Percentiles rank a stretch among this genome's conserved stretches.
Evolutionary conservation across 805 yeast species (phyloP).

Genomic region (Yueomyces sp.): DNA sequence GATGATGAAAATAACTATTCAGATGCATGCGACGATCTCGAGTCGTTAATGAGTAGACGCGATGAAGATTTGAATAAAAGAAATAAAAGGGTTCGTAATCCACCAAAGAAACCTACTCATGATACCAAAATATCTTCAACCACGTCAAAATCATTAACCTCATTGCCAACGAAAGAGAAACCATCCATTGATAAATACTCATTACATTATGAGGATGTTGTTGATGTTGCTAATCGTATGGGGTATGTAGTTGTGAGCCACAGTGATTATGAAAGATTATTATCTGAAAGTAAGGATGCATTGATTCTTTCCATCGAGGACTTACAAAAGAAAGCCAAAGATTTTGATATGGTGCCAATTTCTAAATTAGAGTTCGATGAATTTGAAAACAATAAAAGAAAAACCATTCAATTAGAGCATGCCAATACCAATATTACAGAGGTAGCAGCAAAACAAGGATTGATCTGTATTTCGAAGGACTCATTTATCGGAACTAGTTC

Average conservation of each 20-base stretch:
- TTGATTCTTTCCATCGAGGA: constrained; percentile 3
- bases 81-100: background rate
- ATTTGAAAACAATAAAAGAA: constrained; percentile 17
- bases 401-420: constrained; percentile 2
- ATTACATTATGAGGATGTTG: constrained; percentile 1
- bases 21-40: background rate
- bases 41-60: background rate
- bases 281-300: background rate
- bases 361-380: constrained; percentile 22
- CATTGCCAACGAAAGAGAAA: too few species aligned
- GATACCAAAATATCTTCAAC: background rate
- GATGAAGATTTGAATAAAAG: background rate
- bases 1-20: background rate
- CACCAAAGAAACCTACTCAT: background rate
- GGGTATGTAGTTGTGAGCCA: constrained; percentile 18
- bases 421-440: constrained; percentile 7
- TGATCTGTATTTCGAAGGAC: constrained; percentile 43
- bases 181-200: background rate
- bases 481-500: constrained; percentile 52
- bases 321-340: constrained; percentile 8
- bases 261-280: constrained; percentile 1
- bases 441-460: constrained; percentile 33
- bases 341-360: constrained; percentile 14
- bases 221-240: constrained; percentile 6
- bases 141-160: background rate